A percentile compares a stretch with the other conserved stretches of the same genome.
phyloP scores from a whole-genome alignment of 2,329 filamentous ascomycete species.

The Berkeleyomyces rouxiae region DNA sequence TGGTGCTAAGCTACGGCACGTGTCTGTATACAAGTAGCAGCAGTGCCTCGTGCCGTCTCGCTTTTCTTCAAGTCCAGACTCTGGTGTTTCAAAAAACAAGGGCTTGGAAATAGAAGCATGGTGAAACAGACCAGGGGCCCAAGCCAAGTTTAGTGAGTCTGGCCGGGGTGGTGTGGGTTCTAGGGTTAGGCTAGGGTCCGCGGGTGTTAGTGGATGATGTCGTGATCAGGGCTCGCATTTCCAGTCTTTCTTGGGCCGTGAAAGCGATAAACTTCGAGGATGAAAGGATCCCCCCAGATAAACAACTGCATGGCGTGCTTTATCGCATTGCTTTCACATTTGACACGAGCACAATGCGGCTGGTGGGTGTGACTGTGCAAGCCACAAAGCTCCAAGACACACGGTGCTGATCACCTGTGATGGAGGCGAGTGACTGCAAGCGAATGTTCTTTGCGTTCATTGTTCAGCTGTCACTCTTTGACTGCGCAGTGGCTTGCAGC shows the following conservation, averaged over 20 bases:
- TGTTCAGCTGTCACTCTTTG: not conserved
- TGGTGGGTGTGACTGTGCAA: not conserved
- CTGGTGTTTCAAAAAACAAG: not conserved
- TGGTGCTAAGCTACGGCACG: not conserved
- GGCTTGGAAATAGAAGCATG: not conserved
- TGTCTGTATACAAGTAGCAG: not conserved
- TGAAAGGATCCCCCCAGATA: too few species aligned
- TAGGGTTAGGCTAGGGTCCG: not conserved
- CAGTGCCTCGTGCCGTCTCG: not conserved
- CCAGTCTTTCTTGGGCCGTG: too few species aligned
- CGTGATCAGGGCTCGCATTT: too few species aligned
- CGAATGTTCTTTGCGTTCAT: not conserved
- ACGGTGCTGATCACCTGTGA: too few species aligned
- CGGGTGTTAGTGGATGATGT: too few species aligned
- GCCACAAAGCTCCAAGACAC: not conserved
- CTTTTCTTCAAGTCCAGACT: not conserved
- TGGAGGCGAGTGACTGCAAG: not conserved
- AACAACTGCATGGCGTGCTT: not conserved
- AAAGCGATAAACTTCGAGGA: too few species aligned
- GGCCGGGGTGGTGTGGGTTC: not conserved
- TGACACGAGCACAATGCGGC: not conserved
- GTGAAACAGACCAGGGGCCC: not conserved
- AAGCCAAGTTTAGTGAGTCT: not conserved
- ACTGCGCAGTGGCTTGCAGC: not conserved
- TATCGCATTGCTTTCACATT: not conserved